Evolutionary conservation across 306 rosid species (phyloP).

Genomic region (Fragaria vesca): DNA sequence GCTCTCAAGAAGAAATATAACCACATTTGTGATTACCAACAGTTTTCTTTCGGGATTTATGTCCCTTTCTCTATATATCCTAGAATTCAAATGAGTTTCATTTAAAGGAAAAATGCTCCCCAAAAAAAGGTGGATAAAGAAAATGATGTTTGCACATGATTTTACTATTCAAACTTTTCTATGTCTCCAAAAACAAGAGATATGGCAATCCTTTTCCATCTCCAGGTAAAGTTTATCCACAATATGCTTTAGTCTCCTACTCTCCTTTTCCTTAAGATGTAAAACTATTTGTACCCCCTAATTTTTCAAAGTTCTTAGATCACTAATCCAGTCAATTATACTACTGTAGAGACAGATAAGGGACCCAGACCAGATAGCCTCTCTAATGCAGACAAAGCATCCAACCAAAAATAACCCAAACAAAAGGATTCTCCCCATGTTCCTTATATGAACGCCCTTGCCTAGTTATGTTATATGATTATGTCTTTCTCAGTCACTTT

Average conservation of each 20-base stretch:
- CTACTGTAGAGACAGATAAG: background rate
- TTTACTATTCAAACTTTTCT: constrained; percentile 6
- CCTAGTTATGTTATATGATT: background rate
- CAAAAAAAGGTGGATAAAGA: constrained; percentile 9
- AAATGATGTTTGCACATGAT: background rate
- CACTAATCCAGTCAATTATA: background rate
- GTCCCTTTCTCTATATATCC: background rate
- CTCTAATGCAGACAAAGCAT: constrained; percentile 20
- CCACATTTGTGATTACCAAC: background rate
- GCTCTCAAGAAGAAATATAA: background rate
- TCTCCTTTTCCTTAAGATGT: background rate
- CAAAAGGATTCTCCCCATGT: background rate
- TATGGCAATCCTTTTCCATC: background rate
- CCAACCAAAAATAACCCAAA: background rate
- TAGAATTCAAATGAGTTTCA: background rate
- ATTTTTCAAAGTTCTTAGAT: background rate
- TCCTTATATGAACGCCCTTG: background rate
- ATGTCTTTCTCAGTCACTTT: constrained; percentile 13
- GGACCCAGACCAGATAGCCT: constrained; percentile 18
- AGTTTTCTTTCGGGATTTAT: background rate
- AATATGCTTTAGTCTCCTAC: background rate
- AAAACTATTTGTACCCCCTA: background rate
- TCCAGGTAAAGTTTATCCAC: constrained; percentile 27
- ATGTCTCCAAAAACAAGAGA: constrained; percentile 11
- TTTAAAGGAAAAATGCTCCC: background rate